Percentiles rank a stretch among this genome's conserved stretches.
phyloP scores from a whole-genome alignment of 768 basidiomycete genomes.

The Mrakia gelida region DNA sequence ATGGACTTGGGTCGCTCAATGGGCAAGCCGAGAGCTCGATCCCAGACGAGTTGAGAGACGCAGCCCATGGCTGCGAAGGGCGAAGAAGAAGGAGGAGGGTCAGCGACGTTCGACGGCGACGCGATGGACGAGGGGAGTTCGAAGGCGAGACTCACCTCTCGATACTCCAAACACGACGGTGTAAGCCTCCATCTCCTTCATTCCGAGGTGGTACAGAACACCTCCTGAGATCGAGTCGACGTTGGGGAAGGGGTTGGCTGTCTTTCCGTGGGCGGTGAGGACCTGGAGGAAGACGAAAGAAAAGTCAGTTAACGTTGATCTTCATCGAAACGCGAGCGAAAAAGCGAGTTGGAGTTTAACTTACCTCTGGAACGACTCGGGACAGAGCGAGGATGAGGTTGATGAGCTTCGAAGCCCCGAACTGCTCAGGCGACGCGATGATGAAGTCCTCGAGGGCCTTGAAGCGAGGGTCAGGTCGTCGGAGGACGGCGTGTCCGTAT shows the following conservation, averaged over 20 bases:
- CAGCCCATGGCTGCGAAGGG: slow-evolving; percentile 58
- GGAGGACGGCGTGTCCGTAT: slow-evolving; percentile 92
- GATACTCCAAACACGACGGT: slow-evolving; percentile 91
- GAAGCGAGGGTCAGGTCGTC: slow-evolving; percentile 71
- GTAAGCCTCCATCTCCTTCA: slow-evolving; percentile 19
- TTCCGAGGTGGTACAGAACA: slow-evolving; percentile 13
- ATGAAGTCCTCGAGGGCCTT: slow-evolving; percentile 3
- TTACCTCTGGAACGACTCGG: slow-evolving; percentile 64
- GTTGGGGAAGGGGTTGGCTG: slow-evolving; percentile 60
- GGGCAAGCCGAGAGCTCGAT: slow-evolving; percentile 68
- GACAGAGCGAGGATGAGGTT: slow-evolving; percentile 4
- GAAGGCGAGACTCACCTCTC: slow-evolving; percentile 49
- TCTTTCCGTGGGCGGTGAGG: slow-evolving; percentile 90
- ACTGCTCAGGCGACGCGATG: not conserved
- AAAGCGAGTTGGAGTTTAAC: no score
- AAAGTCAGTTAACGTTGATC: no score
- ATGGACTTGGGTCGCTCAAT: slow-evolving; percentile 80
- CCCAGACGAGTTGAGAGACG: slow-evolving; percentile 49
- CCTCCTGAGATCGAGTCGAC: slow-evolving; percentile 78
- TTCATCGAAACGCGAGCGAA: no score
- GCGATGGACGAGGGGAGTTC: not conserved
- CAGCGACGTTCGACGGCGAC: not conserved
- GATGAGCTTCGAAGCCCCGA: not conserved
- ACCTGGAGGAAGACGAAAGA: slow-evolving; percentile 47
- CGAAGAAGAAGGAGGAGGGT: slow-evolving; percentile 47